phyloP scores from a whole-genome alignment of 2,329 filamentous ascomycete species.

The Calonectria leucothoes region DNA sequence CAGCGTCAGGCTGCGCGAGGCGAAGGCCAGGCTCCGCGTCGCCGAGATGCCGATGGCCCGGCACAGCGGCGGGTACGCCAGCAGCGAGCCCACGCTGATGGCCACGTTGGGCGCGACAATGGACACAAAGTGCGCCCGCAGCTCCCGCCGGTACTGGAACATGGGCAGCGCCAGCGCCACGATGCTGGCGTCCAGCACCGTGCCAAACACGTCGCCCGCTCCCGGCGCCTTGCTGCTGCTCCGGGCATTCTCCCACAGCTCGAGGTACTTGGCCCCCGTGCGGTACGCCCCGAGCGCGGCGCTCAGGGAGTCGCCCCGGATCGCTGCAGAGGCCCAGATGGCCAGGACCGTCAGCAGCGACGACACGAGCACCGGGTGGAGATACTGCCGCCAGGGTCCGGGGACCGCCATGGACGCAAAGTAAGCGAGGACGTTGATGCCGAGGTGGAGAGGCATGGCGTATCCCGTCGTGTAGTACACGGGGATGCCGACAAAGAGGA shows the following conservation, averaged over 20 bases:
- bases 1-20: conserved; percentile 67
- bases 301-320: conserved; percentile 53
- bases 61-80: conserved; percentile 68
- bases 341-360: conserved; percentile 64
- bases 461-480: conserved; percentile 66
- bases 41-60: conserved; percentile 65
- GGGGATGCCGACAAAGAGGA: conserved; percentile 64
- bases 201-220: conserved; percentile 67
- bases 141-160: conserved; percentile 69
- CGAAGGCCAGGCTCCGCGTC: conserved; percentile 64
- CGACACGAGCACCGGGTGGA: conserved; percentile 69
- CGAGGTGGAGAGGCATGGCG: conserved; percentile 60
- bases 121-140: conserved; percentile 62
- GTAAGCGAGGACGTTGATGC: conserved; percentile 64
- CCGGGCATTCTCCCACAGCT: conserved; percentile 59
- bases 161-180: conserved; percentile 70
- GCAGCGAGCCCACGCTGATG: conserved; percentile 64
- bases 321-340: conserved; percentile 64
- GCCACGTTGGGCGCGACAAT: conserved; percentile 65
- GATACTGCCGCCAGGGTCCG: conserved; percentile 58
- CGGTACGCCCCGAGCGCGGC: conserved; percentile 60
- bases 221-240: conserved; percentile 53
- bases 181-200: conserved; percentile 67
- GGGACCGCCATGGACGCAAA: conserved; percentile 62
- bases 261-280: conserved; percentile 63